phyloP scores from a whole-genome alignment of 352 stramenopile species.

The Globisporangium abappressorium region DNA sequence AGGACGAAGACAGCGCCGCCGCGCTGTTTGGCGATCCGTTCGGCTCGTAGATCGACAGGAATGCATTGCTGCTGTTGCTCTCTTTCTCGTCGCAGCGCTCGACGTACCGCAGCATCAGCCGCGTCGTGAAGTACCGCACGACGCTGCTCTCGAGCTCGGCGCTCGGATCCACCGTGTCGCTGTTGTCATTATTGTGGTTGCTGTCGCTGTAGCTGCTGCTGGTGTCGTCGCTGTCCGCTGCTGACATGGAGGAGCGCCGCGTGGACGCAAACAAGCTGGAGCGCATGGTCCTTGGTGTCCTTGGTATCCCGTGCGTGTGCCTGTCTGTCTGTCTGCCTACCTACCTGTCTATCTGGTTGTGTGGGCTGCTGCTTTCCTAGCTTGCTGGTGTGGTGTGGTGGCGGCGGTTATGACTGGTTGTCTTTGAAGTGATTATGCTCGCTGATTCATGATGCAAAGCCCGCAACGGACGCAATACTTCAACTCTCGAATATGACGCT shows the following conservation, averaged over 20 bases:
- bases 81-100: neutral
- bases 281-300: conserved; percentile 1
- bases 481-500: neutral
- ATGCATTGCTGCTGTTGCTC: neutral
- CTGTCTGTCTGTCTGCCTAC: neutral
- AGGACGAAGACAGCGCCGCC: neutral
- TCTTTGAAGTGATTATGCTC: neutral
- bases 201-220: neutral
- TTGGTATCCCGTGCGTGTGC: neutral
- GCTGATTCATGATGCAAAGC: neutral
- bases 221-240: neutral
- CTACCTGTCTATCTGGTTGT: neutral
- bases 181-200: neutral
- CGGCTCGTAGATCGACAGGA: conserved; percentile 28
- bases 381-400: neutral
- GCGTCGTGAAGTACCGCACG: conserved; percentile 34
- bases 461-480: neutral
- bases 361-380: no score
- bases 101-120: conserved; percentile 29
- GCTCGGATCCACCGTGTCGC: conserved; percentile 1
- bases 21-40: conserved; percentile 4
- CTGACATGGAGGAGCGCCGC: neutral
- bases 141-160: conserved; percentile 28
- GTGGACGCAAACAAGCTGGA: conserved; percentile 10
- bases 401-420: neutral